Evolutionary conservation across 2,329 filamentous ascomycete species (phyloP).

Genomic region (Lecanoromycetidae sp.): DNA sequence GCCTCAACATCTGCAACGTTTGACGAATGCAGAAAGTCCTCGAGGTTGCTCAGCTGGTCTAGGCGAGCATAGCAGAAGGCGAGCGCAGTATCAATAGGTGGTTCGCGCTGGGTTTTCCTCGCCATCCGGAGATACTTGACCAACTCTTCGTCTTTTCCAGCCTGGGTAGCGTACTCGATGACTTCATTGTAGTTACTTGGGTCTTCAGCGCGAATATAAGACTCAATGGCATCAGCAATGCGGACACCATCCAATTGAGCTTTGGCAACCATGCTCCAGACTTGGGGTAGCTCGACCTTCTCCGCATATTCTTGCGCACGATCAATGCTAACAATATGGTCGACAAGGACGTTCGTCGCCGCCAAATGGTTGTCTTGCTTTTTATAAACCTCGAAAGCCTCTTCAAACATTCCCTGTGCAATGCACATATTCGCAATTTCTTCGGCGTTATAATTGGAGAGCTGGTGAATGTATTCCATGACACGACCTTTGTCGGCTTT

Average conservation of each 20-base stretch:
- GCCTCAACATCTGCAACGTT: conserved; percentile 95
- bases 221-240: conserved; percentile 83
- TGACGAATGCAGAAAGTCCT: conserved; percentile 85
- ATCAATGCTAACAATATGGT: conserved; percentile 96
- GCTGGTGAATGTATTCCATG: conserved; percentile 89
- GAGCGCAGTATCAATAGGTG: conserved; percentile 82
- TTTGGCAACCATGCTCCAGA: conserved; percentile 98
- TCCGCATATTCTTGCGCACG: conserved; percentile 92
- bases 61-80: conserved; percentile 89
- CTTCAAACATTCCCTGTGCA: conserved; percentile 86
- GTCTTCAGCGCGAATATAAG: conserved; percentile 90
- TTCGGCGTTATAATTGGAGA: conserved; percentile 78
- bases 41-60: conserved; percentile 81
- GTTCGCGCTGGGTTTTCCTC: conserved; percentile 88
- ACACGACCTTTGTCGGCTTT: conserved; percentile 92
- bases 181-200: conserved; percentile 90
- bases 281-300: conserved; percentile 81
- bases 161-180: conserved; percentile 87
- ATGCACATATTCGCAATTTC: conserved; percentile 91
- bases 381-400: conserved; percentile 98
- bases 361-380: conserved; percentile 83
- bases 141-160: conserved; percentile 94
- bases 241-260: conserved; percentile 93
- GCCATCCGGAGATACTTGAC: conserved; percentile 96
- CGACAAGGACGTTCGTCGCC: conserved; percentile 83